Evolutionary conservation across 2,329 filamentous ascomycete species (phyloP).

Genomic region (Talaromyces sp.): DNA sequence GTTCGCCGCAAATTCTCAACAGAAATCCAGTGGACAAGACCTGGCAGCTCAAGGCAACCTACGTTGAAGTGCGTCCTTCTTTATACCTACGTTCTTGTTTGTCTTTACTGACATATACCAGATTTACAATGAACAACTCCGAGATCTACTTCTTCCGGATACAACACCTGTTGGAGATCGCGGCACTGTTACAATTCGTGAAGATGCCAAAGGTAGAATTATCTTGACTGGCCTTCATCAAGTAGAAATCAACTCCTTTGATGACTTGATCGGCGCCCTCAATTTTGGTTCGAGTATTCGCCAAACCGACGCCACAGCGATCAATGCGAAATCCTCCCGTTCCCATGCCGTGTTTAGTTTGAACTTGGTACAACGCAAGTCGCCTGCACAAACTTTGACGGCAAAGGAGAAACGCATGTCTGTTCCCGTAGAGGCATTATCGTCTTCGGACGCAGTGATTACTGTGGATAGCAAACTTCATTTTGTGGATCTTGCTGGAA

Average conservation of each 20-base stretch:
- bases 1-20: constrained; percentile 48
- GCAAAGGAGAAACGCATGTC: constrained; percentile 79
- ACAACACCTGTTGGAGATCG: constrained; percentile 66
- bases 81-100: not conserved
- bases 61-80: constrained; percentile 63
- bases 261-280: constrained; percentile 83
- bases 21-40: constrained; percentile 60
- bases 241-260: constrained; percentile 82
- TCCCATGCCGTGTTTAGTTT: constrained; percentile 97
- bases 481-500: constrained; percentile 96
- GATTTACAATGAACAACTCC: constrained; percentile 96
- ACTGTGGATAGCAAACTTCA: constrained; percentile 98
- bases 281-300: constrained; percentile 92
- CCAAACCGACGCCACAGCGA: constrained; percentile 93
- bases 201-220: constrained; percentile 92
- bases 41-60: constrained; percentile 91
- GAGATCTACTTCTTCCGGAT: constrained; percentile 83
- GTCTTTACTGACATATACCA: constrained; percentile 39
- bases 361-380: constrained; percentile 79
- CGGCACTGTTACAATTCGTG: constrained; percentile 79
- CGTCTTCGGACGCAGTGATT: constrained; percentile 59
- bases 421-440: constrained; percentile 76
- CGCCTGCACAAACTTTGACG: constrained; percentile 42
- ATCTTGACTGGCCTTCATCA: constrained; percentile 86
- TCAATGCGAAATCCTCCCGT: constrained; percentile 95